Base-by-base conservation (phyloP, 768 basidiomycete genomes). In the Amanita brunnescens region DNA sequence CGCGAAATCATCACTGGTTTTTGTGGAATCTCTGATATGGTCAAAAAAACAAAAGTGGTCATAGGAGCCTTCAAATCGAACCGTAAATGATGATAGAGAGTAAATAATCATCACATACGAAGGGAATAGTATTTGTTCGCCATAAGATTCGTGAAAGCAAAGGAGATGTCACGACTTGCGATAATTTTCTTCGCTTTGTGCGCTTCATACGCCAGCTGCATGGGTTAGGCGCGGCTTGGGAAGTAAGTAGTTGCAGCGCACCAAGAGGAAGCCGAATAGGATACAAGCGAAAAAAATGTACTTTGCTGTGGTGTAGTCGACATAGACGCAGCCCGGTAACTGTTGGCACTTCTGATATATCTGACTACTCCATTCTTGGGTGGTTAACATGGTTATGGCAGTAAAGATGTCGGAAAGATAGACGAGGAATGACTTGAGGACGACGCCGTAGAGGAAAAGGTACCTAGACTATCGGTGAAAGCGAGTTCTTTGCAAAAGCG, bases 251-350 rank as follows among this genome's bases (percentile, higher is more conserved):
- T 10, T 12, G 34, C 24, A 21, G 72, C 87, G 55, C 61, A 91
- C 92, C 64, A 99, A 71, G 24, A 99, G 74, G 72, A 97, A 98
- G n/a, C 91, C 92, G 67, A 96, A 90, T 59, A 96, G 87, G 78
- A 99, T 98, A 69, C 95, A 98, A 41, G 91, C 92, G 16, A 96
- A 87, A 71, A 98, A 98, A 54, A 99, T 73, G 92, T 92, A 98
- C 68, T 93, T 90, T 47, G 91, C 93, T 49, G 89, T 81, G 53
- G 75, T 72, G 70, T 96, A 98, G 2, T 89, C 85, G 57, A 93
- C 87, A 62, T 86, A 80, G 47, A 92, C 82, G 64, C 92, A 96
- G 37, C 83, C 81, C 4, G 78, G 65, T 47, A 79, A 67, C 26
- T 67, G 60, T 40, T 72, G 62, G 64, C 92, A 94, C 56, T 83